Evolutionary conservation across 805 yeast species (phyloP).

Genomic region (Lachancea thermotolerans): DNA sequence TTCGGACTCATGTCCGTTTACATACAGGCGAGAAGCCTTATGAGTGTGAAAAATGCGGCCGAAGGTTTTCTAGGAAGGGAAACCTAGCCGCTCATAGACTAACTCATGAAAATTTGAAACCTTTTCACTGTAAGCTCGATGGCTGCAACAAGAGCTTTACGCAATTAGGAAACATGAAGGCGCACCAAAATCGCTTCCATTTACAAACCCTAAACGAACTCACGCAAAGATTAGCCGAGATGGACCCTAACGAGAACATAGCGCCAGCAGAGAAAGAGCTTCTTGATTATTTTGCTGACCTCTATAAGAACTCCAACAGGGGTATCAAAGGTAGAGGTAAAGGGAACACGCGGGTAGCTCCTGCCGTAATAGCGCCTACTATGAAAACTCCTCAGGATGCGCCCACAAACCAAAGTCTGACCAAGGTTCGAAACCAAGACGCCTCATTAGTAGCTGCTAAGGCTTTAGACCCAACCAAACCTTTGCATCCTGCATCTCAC

Average conservation of each 20-base stretch:
- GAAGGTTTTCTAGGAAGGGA: constrained; percentile 83
- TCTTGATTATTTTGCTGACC: constrained; percentile 67
- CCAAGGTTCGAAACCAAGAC: neutral
- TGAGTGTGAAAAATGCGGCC: constrained; percentile 66
- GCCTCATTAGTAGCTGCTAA: constrained; percentile 11
- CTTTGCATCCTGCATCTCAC: constrained; percentile 2
- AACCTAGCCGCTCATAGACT: constrained; percentile 81
- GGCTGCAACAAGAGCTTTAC: constrained; percentile 79
- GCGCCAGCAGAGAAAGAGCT: constrained; percentile 62
- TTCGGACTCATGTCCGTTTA: constrained; percentile 74
- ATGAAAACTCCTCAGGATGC: constrained; percentile 1
- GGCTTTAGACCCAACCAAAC: constrained; percentile 12
- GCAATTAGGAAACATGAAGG: constrained; percentile 87
- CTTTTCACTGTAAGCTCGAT: constrained; percentile 74
- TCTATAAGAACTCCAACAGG: constrained; percentile 82
- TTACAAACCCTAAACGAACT: constrained; percentile 58
- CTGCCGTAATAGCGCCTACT: neutral
- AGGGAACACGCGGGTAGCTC: constrained; percentile 20
- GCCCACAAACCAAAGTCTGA: neutral
- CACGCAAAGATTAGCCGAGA: constrained; percentile 60
- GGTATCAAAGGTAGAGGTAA: constrained; percentile 92
- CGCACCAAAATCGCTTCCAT: constrained; percentile 90
- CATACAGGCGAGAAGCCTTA: constrained; percentile 94
- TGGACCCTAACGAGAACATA: constrained; percentile 43
- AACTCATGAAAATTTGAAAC: constrained; percentile 75